phyloP scores from a whole-genome alignment of 192 early-diverging fungal species.

The Lobosporangium transversale region DNA sequence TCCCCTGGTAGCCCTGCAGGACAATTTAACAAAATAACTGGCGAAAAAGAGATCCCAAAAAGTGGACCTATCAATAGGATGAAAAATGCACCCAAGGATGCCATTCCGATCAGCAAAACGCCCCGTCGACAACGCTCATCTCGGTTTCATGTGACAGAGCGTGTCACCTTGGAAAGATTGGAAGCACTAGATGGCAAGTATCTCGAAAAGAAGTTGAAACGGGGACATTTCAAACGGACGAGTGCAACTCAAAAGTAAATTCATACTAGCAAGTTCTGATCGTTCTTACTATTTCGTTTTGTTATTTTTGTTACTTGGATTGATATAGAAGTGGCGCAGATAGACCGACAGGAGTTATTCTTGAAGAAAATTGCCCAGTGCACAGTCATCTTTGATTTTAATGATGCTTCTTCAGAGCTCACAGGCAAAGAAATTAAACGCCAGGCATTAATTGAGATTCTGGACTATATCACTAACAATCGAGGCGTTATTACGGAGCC shows the following conservation, averaged over 20 bases:
- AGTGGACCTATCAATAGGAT: conserved; percentile 60
- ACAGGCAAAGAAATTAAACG: conserved; percentile 98
- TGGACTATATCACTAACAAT: conserved; percentile 93
- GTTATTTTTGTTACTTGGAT: background rate
- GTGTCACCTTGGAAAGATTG: conserved; percentile 82
- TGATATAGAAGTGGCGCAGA: conserved; percentile 74
- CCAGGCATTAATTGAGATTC: conserved; percentile 87
- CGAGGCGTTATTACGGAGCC: conserved; percentile 88
- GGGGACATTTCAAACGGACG: too few species aligned
- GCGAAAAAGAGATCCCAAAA: conserved; percentile 55
- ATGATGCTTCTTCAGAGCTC: conserved; percentile 85
- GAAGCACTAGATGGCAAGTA: conserved; percentile 77
- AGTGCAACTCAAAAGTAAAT: too few species aligned
- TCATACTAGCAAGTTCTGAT: too few species aligned
- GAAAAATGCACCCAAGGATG: conserved; percentile 69
- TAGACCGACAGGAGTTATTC: conserved; percentile 90
- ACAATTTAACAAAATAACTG: background rate
- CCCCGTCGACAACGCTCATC: conserved; percentile 88
- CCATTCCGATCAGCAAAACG: conserved; percentile 80
- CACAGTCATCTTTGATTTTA: conserved; percentile 96
- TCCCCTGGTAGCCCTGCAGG: conserved; percentile 30
- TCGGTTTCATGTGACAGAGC: conserved; percentile 84
- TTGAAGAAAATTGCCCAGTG: conserved; percentile 93
- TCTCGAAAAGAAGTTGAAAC: background rate
- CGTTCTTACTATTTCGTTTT: too few species aligned